Conservation (phyloP, 139 green algal genomes). For the Pseudopediastrum boryanum region DNA sequence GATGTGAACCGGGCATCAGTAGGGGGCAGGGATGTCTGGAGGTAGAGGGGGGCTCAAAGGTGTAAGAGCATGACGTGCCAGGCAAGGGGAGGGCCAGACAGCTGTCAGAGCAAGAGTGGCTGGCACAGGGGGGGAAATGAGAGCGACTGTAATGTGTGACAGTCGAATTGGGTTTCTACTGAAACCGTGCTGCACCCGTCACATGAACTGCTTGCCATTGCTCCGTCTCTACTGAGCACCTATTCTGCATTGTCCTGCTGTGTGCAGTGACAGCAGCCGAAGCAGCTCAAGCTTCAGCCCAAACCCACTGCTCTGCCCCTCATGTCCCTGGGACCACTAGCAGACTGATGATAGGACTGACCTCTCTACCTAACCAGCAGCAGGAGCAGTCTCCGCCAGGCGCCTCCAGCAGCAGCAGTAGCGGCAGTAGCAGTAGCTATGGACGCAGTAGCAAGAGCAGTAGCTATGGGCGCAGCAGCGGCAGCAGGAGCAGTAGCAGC, state of each 20-base stretch:
- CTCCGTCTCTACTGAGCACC: neutral
- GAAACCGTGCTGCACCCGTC: neutral
- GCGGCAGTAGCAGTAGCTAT: conserved; percentile 31
- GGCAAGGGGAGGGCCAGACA: no score
- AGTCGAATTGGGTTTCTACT: neutral
- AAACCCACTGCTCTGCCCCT: conserved; percentile 11
- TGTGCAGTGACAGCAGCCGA: conserved; percentile 29
- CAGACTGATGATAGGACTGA: conserved; percentile 19
- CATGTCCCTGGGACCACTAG: conserved; percentile 34
- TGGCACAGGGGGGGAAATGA: neutral
- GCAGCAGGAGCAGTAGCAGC: conserved; percentile 7
- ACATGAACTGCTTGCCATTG: neutral
- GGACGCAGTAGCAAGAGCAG: conserved; percentile 34
- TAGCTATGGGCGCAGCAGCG: conserved; percentile 30
- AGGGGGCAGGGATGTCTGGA: no score
- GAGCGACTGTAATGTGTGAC: neutral
- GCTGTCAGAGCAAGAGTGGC: no score
- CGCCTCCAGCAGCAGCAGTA: neutral
- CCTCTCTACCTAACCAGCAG: neutral
- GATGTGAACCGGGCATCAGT: no score
- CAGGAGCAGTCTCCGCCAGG: neutral
- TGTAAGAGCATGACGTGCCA: no score
- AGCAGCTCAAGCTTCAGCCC: conserved; percentile 1
- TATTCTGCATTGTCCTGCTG: neutral
- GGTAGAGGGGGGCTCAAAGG: no score